Evolutionary conservation across 2,329 filamentous ascomycete species (phyloP), one percentile per base, ranked within the genome.

Genomic region (Cladophialophora immunda): DNA sequence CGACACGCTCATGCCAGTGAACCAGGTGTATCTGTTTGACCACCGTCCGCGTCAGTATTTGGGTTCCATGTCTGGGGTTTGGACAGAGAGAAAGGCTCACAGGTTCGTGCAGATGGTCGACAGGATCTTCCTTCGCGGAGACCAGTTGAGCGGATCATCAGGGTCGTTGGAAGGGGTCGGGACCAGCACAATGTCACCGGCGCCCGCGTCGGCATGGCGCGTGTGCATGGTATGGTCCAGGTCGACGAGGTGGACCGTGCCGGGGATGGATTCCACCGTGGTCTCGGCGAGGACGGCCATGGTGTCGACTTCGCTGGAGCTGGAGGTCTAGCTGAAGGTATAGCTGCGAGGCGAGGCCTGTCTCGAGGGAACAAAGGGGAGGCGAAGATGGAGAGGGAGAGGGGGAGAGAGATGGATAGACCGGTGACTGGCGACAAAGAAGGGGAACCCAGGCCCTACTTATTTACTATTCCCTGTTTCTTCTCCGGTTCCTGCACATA

Each of bases 91-190:
- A 8, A 1, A 73, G n/a, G n/a, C 78, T 70, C 60, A 80, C 19
- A 82, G 75, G 57, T 76, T 76, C 62, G 75, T 75, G 60, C 74
- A 77, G 7, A 74, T 72, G 19, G 74, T 76, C 4, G 77, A 76
- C 4, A 78, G 64, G 38, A 73, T 45, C 64, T 81, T 81, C 19
- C 78, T 72, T 27, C 70, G 59, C 25, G 71, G 73, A 2, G 72
- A 68, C 78, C 79, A 80, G 57, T 79, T 80, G 55, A 80, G 69
- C 7, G 79, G 79, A 61, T 81, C 79, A 63, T 80, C 76, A 2
- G 79, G 79, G 65, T 81, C 77, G 29, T 72, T 66, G 7, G 76
- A 79, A 4, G 80, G 80, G 1, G 70, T 68, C 1, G 78, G 78
- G 1, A 76, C 72, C 9, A 79, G 74, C 5, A 79, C 70, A 27